Evolutionary conservation across 805 yeast genomes (phyloP), one percentile per base, ranked within the genome.

Genomic region (Kodamaea jinghongensis): DNA sequence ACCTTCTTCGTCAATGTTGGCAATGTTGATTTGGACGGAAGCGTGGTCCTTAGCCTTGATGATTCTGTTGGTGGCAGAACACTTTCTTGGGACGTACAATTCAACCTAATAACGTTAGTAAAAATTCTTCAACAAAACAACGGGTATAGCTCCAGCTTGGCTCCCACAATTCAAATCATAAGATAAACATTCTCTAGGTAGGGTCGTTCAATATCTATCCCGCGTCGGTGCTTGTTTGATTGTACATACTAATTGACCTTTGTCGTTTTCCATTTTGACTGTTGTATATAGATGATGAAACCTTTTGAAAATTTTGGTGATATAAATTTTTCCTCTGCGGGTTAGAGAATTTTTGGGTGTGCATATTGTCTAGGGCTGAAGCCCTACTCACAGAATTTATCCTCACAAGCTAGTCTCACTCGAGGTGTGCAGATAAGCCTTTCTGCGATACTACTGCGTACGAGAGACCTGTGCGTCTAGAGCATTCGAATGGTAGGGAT

Each of bases 51-150:
- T 90, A 67, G 99, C 90, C 82, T 88, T 89, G 84, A 93, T 90
- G 79, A 93, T 89, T 82, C 97, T 89, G 96, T 89, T 90, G 78
- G 99, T 89, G 70, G 99, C 99, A 78, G 99, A 93, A 83, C 99
- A 93, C 82, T 93, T 93, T 85, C 99, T 88, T 81, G 99, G 99
- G 76, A 91, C 95, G 95, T 93, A 93, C 78, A 93, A 89, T 84
- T 93, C 99, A 76, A 93, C 97, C 97, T 87, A 60, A 17, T 14
- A 16, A 17, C 22, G 42, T 39, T 39, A 39, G 42, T 39, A 38
- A 16, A 15, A 17, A 11, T 15, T 13, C 17, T 5, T 23, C 13
- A 20, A 20, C 23, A 20, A 20, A 20, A 20, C 23, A 20, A 5
- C 23, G 8, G 23, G 23, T 6, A 6, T 20, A 5, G 23, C 5